Evolutionary conservation across 371 early-diverging fungal species (phyloP).

Genomic region (Catenaria anguillulae): DNA sequence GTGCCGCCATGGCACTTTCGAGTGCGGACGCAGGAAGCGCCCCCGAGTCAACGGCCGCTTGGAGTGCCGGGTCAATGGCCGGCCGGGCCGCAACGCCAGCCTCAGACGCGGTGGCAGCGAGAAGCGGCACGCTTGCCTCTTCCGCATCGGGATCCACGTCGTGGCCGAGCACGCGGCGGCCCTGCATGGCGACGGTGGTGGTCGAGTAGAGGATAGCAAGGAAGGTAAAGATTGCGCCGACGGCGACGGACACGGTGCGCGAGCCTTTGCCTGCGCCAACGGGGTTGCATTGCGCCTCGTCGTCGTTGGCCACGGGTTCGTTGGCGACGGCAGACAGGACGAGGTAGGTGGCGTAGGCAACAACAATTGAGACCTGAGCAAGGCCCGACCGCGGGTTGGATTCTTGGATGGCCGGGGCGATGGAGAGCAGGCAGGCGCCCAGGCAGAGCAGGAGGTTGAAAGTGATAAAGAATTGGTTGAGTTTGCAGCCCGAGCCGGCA

Average conservation of each 20-base stretch:
- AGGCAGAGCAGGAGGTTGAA: slow-evolving; percentile 64
- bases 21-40: slow-evolving; percentile 1
- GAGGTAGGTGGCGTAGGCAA: slow-evolving; percentile 79
- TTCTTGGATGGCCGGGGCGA: slow-evolving; percentile 75
- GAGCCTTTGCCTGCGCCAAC: slow-evolving; percentile 52
- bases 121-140: neutral
- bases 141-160: slow-evolving; percentile 17
- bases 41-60: slow-evolving; percentile 55
- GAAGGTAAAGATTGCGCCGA: slow-evolving; percentile 86
- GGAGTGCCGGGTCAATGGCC: slow-evolving; percentile 40
- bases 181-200: slow-evolving; percentile 72
- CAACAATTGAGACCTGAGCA: slow-evolving; percentile 84
- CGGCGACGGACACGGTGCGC: slow-evolving; percentile 61
- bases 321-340: slow-evolving; percentile 71
- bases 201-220: slow-evolving; percentile 86
- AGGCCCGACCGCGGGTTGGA: slow-evolving; percentile 76
- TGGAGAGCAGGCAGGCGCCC: slow-evolving; percentile 44
- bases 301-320: slow-evolving; percentile 38
- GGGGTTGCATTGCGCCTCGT: slow-evolving; percentile 67
- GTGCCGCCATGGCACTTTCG: too few relatives aligned
- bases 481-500: slow-evolving; percentile 53
- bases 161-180: slow-evolving; percentile 37
- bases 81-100: slow-evolving; percentile 28
- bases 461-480: slow-evolving; percentile 84
- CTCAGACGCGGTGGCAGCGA: slow-evolving; percentile 14